Evolutionary conservation across 345 rosid species (phyloP).

Genomic region (Cardiospermum halicacabum): DNA sequence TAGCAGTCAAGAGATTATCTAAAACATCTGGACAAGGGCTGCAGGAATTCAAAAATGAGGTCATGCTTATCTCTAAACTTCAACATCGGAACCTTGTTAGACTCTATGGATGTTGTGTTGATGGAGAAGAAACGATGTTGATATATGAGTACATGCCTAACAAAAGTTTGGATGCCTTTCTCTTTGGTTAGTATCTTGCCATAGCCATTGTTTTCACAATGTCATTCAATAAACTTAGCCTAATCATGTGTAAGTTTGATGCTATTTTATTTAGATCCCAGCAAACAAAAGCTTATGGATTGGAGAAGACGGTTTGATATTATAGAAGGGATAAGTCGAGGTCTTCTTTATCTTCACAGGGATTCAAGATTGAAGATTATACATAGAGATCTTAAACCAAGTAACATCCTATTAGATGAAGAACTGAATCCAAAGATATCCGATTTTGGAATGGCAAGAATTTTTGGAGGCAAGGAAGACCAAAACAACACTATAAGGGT

Average conservation of each 20-base stretch:
- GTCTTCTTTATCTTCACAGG: not conserved
- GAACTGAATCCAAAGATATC: slow-evolving; percentile 18
- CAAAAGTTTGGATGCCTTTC: too few relatives aligned
- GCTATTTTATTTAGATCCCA: not conserved
- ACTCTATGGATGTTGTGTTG: too few relatives aligned
- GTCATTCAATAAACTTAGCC: too few relatives aligned
- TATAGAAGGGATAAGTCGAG: not conserved
- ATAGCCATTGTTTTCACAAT: too few relatives aligned
- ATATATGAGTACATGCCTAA: too few relatives aligned
- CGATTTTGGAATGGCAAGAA: slow-evolving; percentile 26
- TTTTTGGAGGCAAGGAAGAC: slow-evolving; percentile 1
- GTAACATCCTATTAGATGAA: not conserved
- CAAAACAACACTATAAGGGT: not conserved
- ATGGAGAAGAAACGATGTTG: too few relatives aligned
- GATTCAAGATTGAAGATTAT: not conserved
- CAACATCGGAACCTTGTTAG: too few relatives aligned
- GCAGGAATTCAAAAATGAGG: too few relatives aligned
- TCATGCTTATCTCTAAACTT: too few relatives aligned
- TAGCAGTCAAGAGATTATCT: too few relatives aligned
- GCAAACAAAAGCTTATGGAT: not conserved
- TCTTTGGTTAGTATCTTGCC: too few relatives aligned
- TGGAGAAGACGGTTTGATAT: not conserved
- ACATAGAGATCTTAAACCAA: not conserved
- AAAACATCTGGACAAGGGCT: too few relatives aligned
- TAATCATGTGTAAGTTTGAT: not conserved